These are phyloP conservation scores for Fusarium sp. DNA, from an alignment of 2,329 filamentous ascomycete species.

Conservation along the genomic window DNA sequence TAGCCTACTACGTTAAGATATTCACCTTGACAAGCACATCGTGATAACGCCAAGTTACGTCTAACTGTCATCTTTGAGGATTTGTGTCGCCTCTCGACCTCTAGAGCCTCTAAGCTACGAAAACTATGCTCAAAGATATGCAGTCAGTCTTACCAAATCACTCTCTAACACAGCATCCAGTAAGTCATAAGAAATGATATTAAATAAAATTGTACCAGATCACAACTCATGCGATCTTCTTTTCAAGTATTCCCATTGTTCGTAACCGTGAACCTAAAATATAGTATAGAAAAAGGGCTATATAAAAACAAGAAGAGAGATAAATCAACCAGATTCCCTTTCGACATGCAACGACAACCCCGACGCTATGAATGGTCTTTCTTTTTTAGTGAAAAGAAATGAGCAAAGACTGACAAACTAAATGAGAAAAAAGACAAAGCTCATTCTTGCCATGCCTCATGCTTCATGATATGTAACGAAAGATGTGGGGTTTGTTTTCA, in stretches of 20 bases:
- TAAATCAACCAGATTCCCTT: slow-evolving; percentile 18
- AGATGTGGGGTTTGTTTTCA: slow-evolving; percentile 2
- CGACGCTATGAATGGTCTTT: slow-evolving; percentile 44
- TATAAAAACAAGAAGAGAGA: slow-evolving; percentile 22
- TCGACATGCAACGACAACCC: slow-evolving; percentile 38
- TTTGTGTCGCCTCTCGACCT: too few species aligned
- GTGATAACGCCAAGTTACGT: not conserved
- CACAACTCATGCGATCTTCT: slow-evolving; percentile 20
- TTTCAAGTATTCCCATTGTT: slow-evolving; percentile 42
- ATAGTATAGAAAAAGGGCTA: slow-evolving; percentile 14
- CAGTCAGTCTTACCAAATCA: not conserved
- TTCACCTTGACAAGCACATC: not conserved
- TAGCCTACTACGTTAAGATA: not conserved
- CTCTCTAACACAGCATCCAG: not conserved
- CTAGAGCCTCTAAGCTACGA: too few species aligned
- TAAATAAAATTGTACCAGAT: slow-evolving; percentile 4
- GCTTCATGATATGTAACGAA: slow-evolving; percentile 37
- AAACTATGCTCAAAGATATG: not conserved
- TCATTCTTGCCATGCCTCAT: slow-evolving; percentile 31
- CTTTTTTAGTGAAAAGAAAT: slow-evolving; percentile 33
- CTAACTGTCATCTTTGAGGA: too few species aligned
- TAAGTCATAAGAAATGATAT: not conserved
- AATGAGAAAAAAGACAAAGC: slow-evolving; percentile 23
- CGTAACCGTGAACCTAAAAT: slow-evolving; percentile 40
- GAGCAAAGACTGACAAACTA: slow-evolving; percentile 16